Conservation (phyloP, 2,329 filamentous ascomycete genomes). For the Fusarium sarcochroum region DNA sequence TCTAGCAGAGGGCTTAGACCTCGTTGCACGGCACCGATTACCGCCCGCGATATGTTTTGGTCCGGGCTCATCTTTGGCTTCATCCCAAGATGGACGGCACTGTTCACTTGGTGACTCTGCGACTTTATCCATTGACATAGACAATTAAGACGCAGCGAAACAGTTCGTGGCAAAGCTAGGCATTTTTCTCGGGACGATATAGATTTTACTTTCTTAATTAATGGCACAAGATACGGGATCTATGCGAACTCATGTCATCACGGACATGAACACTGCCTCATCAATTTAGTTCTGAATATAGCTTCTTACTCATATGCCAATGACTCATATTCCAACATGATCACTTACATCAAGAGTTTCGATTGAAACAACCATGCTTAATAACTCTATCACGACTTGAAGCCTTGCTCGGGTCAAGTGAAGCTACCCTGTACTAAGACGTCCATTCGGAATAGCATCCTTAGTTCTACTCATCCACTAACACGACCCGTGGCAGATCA, state of each 20-base stretch:
- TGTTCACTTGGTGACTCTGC: slow-evolving; percentile 22
- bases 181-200: neutral
- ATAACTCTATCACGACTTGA: neutral
- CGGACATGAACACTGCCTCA: neutral
- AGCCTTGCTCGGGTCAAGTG: neutral
- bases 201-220: neutral
- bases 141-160: neutral
- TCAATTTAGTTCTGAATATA: neutral
- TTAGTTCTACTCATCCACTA: neutral
- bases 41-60: slow-evolving; percentile 10
- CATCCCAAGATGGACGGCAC: slow-evolving; percentile 7
- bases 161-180: neutral
- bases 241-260: slow-evolving; percentile 1
- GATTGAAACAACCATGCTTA: neutral
- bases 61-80: slow-evolving; percentile 7
- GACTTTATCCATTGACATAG: neutral
- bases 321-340: neutral
- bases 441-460: neutral
- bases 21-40: slow-evolving; percentile 10
- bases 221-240: neutral
- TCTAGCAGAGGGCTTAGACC: slow-evolving; percentile 12
- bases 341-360: neutral
- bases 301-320: neutral
- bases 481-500: neutral
- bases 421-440: slow-evolving; percentile 16